Base-by-base conservation (phyloP, 768 basidiomycete genomes). In the Lactarius vividus region DNA sequence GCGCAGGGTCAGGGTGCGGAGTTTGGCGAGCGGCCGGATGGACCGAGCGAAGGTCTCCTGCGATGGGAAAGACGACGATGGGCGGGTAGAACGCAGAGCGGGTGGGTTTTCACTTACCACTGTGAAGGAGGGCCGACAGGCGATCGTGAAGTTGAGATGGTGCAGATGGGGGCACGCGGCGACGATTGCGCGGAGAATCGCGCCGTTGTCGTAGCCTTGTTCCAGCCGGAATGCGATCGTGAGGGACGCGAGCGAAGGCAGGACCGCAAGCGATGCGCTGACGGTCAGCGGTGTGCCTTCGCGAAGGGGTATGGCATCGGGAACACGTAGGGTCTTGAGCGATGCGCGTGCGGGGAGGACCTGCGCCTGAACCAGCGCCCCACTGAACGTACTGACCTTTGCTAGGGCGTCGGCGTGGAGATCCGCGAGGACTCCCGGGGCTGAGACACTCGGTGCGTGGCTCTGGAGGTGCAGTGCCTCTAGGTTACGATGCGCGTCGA, bases 91-190 rank as follows among this genome's bases (percentile, higher is more conserved):
- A 44, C 20, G 20, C 42, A 44, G 20, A 42, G 20, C 20, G 42
- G 0, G 1, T 33, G 31, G 6, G 0, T 7, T n/a, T 44, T 55
- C 59, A 75, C 83, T 67, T 73, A 89, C 89, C 44, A 92, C 79
- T 64, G 87, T 87, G 74, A 92, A 88, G 0, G 88, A 89, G 13
- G 90, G 86, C 70, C 84, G 87, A 70, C 84, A 84, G 15, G 82
- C 80, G 72, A 87, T 89, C 18, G 85, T 85, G 49, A 92, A 75
- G 67, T 88, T 84, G 9, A 92, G 79, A 72, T 86, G 83, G 39
- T 77, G 79, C 42, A 92, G 78, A 60, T 82, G 81, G 13, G 89
- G 89, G 71, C 89, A 91, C 0, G 87, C 82, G 15, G 84, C 76
- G 60, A 85, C 83, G 63, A 92, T 81, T 4, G 87, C 85, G 54